Base-by-base conservation (phyloP, 441 rosid species). In the Theobroma grandiflorum region DNA sequence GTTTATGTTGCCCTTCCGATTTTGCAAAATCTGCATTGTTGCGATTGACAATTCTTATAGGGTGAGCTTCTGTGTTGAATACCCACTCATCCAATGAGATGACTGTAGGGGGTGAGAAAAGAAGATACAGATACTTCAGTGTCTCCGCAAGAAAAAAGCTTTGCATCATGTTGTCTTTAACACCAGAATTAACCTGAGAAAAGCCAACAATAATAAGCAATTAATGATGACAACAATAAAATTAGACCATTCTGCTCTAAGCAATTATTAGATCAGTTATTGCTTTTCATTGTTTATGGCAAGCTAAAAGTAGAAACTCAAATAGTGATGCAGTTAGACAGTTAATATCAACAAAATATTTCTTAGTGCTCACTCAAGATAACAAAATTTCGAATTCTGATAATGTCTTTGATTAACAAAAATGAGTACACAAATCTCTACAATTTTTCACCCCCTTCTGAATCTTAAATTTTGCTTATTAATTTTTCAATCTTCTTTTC, bases 91-190 rank as follows among this genome's bases (percentile, higher is more conserved):
- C 98, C 74, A 95, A 79, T 14, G 99, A 67, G 77, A 97, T 89
- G 11, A 94, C 94, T 0, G 98, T 80, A 16, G 98, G 65, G 4
- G 99, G 99, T 7, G 99, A 92, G 82, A 94, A 97, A 38, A 95
- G 92, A 59, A 95, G 99, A 79, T 97, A 97, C 0, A 95, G 84
- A 85, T 97, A 97, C 79, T 97, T 95, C 7, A 97, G 92, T 11
- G 98, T 97, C 88, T 97, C 99, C 0, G 99, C 99, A 0, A 95
- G 95, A 82, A 95, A 95, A 92, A 97, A 97, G 88, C 97, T 97
- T 81, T 95, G 99, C 98, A 95, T 95, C 97, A 81, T 94, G 85
- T 97, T 90, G 91, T 97, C 99, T 80, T 94, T 94, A 2, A 79
- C 87, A 2, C 99, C 99, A 4, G 91, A 87, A 77, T 92, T 91